Evolutionary conservation across 805 yeast species (phyloP).

Genomic region (Saccharomycopsis synnaedendra): DNA sequence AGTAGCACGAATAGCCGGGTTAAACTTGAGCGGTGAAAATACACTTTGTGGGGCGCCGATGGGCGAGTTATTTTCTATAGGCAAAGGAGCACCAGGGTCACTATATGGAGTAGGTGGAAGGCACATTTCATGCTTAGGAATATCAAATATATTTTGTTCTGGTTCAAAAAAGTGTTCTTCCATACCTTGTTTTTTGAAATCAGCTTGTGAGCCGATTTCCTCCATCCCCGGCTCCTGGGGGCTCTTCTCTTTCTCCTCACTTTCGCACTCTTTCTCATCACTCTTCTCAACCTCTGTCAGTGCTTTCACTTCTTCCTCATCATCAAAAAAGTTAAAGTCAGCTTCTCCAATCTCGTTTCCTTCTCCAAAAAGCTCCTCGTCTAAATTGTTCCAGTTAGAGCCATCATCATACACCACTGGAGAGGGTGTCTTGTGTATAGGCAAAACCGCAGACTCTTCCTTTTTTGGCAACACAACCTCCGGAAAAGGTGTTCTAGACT

Average conservation of each 20-base stretch:
- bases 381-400: constrained; percentile 21
- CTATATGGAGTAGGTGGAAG: constrained; percentile 36
- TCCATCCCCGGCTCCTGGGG: background rate
- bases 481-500: background rate
- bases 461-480: background rate
- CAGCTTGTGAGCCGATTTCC: background rate
- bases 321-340: constrained; percentile 21
- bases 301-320: constrained; percentile 4
- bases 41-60: constrained; percentile 31
- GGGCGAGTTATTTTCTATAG: constrained; percentile 32
- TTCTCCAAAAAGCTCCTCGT: constrained; percentile 25
- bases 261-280: background rate
- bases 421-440: background rate
- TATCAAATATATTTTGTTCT: constrained; percentile 31
- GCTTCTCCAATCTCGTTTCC: constrained; percentile 20
- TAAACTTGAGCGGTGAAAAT: constrained; percentile 74
- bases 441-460: background rate
- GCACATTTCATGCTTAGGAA: constrained; percentile 50
- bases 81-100: constrained; percentile 82
- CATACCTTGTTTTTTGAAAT: constrained; percentile 24
- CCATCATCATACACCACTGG: constrained; percentile 8
- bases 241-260: background rate
- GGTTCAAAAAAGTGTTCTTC: constrained; percentile 31
- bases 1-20: constrained; percentile 62
- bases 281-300: background rate